Evolutionary conservation across 805 yeast species (phyloP), one percentile per base, ranked within the genome.

Genomic region (Starmerella gropengiesseri): DNA sequence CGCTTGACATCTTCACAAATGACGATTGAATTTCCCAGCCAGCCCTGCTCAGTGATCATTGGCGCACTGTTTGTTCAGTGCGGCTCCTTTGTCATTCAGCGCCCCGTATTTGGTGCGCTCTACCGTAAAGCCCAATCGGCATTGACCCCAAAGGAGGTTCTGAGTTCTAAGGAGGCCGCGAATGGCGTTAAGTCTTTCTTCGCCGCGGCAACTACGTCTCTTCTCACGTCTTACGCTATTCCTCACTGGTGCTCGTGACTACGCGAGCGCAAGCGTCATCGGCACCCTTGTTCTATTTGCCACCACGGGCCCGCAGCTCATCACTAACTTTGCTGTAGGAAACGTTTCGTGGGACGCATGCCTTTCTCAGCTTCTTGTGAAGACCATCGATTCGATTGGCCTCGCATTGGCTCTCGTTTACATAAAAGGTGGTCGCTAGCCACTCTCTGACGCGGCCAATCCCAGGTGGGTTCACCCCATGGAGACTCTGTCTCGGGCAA

Each of bases 361-460:
- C 22, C 49, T 57, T 18, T 59, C 62, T 37, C 51, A 54, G 48
- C 41, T 50, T 23, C 59, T 55, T 18, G 52, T 59, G 13, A 53
- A 61, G 34, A 41, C 61, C 29, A 49, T 64, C 20, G 68, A 66
- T 54, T 64, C 69, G 18, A 66, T 66, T 30, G 69, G 69, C 14
- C 57, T 65, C 26, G 54, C 69, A 4, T 50, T 60, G 25, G 56
- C 59, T n/a, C 55, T 65, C 41, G 51, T 38, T 44, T 39, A 35
- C 21, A 21, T 34, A 11, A 34, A 34, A 21, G 29, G 18, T 7
- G 8, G 29, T 14, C 37, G 23, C 29, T 5, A n/a, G n/a, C n/a
- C n/a, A n/a, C n/a, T n/a, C n/a, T n/a, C n/a, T n/a, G n/a, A n/a
- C n/a, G n/a, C n/a, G n/a, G n/a, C n/a, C n/a, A n/a, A n/a, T n/a